A percentile compares a stretch with the other conserved stretches of the same genome.
phyloP scores from a whole-genome alignment of 768 basidiomycete genomes.

The Boletus tylopilopsis region DNA sequence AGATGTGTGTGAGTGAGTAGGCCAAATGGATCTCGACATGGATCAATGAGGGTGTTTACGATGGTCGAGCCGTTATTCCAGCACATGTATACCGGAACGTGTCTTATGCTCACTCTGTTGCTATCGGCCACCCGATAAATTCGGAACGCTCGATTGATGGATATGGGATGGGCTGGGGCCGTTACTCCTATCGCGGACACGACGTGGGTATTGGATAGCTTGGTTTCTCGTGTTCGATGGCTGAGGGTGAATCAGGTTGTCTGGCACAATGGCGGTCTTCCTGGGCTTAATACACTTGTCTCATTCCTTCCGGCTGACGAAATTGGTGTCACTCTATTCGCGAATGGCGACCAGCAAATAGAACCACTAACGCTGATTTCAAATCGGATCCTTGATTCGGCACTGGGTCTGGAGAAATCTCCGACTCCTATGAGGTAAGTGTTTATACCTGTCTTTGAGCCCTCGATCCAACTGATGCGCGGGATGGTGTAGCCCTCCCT shows the following conservation, averaged over 20 bases:
- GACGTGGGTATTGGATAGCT: constrained; percentile 28
- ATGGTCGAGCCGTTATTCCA: constrained; percentile 34
- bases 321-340: constrained; percentile 34
- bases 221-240: neutral
- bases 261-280: constrained; percentile 32
- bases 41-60: constrained; percentile 32
- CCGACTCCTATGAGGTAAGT: constrained; percentile 6
- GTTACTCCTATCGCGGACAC: constrained; percentile 37
- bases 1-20: too few relatives aligned
- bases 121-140: constrained; percentile 2
- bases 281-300: constrained; percentile 33
- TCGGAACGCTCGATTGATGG: constrained; percentile 27
- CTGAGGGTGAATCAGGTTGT: constrained; percentile 27
- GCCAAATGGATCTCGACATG: constrained; percentile 36
- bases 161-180: constrained; percentile 44
- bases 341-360: constrained; percentile 27
- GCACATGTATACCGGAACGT: constrained; percentile 24
- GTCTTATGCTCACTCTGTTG: constrained; percentile 32
- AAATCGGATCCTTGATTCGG: constrained; percentile 24
- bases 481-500: neutral
- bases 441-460: neutral
- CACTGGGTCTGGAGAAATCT: constrained; percentile 8
- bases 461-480: neutral
- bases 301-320: constrained; percentile 34
- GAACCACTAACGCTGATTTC: constrained; percentile 4